phyloP scores from a whole-genome alignment of 768 basidiomycete genomes.

The Suillus brevipes region DNA sequence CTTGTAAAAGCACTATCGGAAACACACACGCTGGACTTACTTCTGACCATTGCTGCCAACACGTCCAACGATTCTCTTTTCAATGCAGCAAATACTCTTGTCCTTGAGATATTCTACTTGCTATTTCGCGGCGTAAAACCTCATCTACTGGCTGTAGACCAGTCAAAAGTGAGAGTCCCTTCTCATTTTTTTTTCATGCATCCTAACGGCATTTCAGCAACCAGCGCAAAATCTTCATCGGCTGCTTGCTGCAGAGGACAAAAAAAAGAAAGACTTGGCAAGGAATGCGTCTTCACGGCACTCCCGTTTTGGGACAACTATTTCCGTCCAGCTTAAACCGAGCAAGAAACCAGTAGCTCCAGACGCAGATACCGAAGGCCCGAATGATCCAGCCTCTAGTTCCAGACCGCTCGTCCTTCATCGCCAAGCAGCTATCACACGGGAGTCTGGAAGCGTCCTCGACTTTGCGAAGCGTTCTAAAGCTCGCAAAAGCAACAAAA shows the following conservation, averaged over 20 bases:
- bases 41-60: constrained; percentile 86
- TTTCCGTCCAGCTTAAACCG: constrained; percentile 72
- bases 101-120: constrained; percentile 92
- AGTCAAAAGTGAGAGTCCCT: constrained; percentile 55
- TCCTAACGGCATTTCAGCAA: constrained; percentile 48
- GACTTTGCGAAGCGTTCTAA: constrained; percentile 68
- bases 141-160: constrained; percentile 53
- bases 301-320: constrained; percentile 95
- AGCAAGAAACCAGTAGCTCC: constrained; percentile 42
- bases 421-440: constrained; percentile 76
- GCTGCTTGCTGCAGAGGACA: constrained; percentile 77
- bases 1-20: constrained; percentile 71
- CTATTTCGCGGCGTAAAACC: constrained; percentile 82
- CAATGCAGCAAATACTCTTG: constrained; percentile 83
- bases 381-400: constrained; percentile 15
- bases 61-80: constrained; percentile 74
- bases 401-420: constrained; percentile 75
- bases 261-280: constrained; percentile 54
- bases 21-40: constrained; percentile 70
- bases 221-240: constrained; percentile 65
- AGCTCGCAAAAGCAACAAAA: constrained; percentile 56
- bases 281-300: constrained; percentile 74
- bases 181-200: constrained; percentile 11
- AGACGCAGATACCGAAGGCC: constrained; percentile 19
- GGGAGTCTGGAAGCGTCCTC: constrained; percentile 66